These are phyloP conservation scores for Dimargaris xerosporica DNA, from an alignment of 192 early-diverging fungal genomes.

Conservation along the genomic window DNA sequence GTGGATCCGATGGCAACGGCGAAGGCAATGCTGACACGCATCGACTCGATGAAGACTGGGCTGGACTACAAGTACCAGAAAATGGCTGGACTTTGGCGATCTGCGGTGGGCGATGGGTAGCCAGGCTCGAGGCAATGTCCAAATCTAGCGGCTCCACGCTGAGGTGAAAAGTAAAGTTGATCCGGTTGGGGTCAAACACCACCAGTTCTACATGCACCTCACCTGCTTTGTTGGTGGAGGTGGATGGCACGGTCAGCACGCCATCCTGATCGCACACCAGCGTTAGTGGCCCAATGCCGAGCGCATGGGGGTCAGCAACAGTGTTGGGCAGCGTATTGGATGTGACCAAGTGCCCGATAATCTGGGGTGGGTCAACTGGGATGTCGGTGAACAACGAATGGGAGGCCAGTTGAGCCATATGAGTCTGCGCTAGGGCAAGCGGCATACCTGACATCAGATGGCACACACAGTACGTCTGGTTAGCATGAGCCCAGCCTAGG, in stretches of 20 bases:
- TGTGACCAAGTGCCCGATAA: not conserved
- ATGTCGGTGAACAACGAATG: slow-evolving; percentile 13
- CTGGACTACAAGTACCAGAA: too few relatives aligned
- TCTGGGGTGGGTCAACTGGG: slow-evolving; percentile 8
- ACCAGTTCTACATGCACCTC: not conserved
- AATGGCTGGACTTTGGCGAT: too few relatives aligned
- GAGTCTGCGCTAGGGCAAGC: slow-evolving; percentile 17
- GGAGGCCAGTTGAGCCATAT: slow-evolving; percentile 14
- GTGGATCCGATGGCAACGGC: too few relatives aligned
- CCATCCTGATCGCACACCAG: too few relatives aligned
- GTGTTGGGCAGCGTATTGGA: too few relatives aligned
- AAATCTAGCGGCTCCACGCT: not conserved
- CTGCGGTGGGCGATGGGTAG: too few relatives aligned
- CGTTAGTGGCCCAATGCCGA: not conserved
- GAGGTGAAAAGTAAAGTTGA: slow-evolving; percentile 9
- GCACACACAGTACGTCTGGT: not conserved
- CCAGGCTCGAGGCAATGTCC: not conserved
- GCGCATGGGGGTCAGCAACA: not conserved
- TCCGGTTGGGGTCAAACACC: slow-evolving; percentile 10
- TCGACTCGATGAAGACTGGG: too few relatives aligned
- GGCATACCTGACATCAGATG: slow-evolving; percentile 10
- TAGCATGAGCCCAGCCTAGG: not conserved
- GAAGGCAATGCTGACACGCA: too few relatives aligned
- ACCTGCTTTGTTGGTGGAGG: not conserved
- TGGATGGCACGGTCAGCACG: not conserved